phyloP scores from a whole-genome alignment of 1,284 basidiomycete genomes.

The Microbotryum saponariae region DNA sequence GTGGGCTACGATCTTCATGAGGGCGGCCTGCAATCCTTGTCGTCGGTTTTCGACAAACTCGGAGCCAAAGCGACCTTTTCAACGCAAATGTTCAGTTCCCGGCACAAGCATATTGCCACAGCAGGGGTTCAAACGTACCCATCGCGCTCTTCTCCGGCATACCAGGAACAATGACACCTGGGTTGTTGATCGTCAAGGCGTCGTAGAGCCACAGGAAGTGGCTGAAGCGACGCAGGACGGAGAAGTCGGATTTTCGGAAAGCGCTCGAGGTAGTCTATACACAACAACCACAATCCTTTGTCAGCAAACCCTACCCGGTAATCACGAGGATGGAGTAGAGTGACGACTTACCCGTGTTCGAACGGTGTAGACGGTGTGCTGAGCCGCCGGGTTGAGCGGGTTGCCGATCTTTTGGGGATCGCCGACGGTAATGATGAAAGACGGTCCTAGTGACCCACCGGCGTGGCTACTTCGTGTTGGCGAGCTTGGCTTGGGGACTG shows the following conservation, averaged over 20 bases:
- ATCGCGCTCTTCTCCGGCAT: slow-evolving; percentile 92
- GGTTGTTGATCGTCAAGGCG: slow-evolving; percentile 80
- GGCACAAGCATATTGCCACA: too few relatives aligned
- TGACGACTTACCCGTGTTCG: slow-evolving; percentile 59
- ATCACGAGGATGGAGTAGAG: neutral
- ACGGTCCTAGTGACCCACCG: slow-evolving; percentile 35
- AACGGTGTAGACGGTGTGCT: slow-evolving; percentile 91
- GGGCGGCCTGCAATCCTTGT: slow-evolving; percentile 41
- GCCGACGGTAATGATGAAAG: slow-evolving; percentile 69
- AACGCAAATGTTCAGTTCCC: neutral
- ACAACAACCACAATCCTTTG: neutral
- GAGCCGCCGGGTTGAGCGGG: slow-evolving; percentile 64
- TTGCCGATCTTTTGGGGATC: slow-evolving; percentile 84
- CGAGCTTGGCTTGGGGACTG: slow-evolving; percentile 4
- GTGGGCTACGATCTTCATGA: slow-evolving; percentile 44
- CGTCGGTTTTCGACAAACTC: slow-evolving; percentile 44
- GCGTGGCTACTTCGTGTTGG: slow-evolving; percentile 13
- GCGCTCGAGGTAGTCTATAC: slow-evolving; percentile 69
- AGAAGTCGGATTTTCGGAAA: slow-evolving; percentile 72
- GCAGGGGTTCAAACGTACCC: slow-evolving; percentile 39
- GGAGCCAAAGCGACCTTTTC: slow-evolving; percentile 41
- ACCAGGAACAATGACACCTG: slow-evolving; percentile 93
- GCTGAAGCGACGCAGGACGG: slow-evolving; percentile 86
- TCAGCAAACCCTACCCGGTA: neutral
- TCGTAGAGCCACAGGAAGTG: slow-evolving; percentile 98